A percentile compares a stretch with the other conserved stretches of the same genome.
phyloP scores from a whole-genome alignment of 139 green algal species.

The Tetradesmus obliquus region DNA sequence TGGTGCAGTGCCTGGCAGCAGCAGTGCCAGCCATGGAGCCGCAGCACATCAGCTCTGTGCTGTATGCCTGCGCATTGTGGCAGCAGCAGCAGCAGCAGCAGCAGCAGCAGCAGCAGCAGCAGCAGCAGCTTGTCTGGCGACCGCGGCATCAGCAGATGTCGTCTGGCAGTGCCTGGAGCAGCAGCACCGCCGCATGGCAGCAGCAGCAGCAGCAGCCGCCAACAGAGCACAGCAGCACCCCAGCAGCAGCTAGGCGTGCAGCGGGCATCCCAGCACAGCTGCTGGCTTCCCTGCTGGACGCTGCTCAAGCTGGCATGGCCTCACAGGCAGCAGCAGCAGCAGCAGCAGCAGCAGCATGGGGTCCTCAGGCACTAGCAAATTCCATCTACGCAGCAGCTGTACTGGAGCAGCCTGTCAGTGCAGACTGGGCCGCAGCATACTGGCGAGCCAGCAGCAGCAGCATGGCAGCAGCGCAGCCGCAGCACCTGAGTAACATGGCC shows the following conservation, averaged over 20 bases:
- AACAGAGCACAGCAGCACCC: background rate
- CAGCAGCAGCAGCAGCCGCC: no score
- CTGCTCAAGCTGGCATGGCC: background rate
- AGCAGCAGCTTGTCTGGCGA: background rate
- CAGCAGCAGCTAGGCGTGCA: background rate
- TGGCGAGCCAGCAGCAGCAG: background rate
- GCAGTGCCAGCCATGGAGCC: slow-evolving; percentile 14
- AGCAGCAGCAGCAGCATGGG: background rate
- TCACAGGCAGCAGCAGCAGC: no score
- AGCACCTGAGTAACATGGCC: slow-evolving; percentile 38
- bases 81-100: background rate
- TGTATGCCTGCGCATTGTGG: slow-evolving; percentile 23
- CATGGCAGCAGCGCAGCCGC: slow-evolving; percentile 26
- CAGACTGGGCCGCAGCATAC: background rate
- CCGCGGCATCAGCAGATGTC: background rate
- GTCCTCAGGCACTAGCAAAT: slow-evolving; percentile 21
- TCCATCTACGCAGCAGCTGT: slow-evolving; percentile 24
- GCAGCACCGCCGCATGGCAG: background rate
- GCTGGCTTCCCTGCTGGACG: background rate
- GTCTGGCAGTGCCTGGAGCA: background rate
- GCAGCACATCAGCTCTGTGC: slow-evolving; percentile 22
- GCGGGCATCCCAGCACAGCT: background rate
- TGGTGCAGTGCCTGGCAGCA: background rate
- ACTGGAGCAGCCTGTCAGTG: background rate
- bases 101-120: background rate